Evolutionary conservation across 140 eudicot genomes (phyloP), one percentile per base, ranked within the genome.

Genomic region (Bidens hawaiensis): DNA sequence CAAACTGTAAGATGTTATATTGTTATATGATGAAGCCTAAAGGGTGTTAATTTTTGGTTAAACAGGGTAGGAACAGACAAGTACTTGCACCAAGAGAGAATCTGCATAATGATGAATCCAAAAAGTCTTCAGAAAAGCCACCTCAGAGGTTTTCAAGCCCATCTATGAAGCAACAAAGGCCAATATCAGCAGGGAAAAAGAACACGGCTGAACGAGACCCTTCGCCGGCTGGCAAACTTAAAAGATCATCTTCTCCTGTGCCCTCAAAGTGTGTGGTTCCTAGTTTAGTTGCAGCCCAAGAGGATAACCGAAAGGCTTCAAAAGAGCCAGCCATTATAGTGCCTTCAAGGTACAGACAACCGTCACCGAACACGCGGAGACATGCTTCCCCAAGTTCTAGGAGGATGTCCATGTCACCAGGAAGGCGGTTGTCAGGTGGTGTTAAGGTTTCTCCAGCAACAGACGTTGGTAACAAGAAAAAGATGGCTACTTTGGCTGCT

Each of bases 291-390:
- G 79, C 79, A 17, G 96, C 99, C 12, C 85, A 85, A 75, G 99
- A 88, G 31, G 96, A 87, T 25, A 85, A 78, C 41, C 59, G 95
- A 65, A 93, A 77, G 81, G 42, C 76, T 22, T 67, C 87, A 23
- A 84, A 68, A 76, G 96, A 93, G 73, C 77, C 89, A 0, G 89
- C 96, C 1, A 91, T 88, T 9, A 71, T 93, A 0, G 96, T 93
- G 64, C 99, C 99, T 25, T 93, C 96, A n/a, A 82, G 99, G 65
- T 93, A 93, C 47, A 58, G 96, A 60, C 99, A 93, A 83, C 96
- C 96, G 19, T 90, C 97, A 2, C 96, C 97, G 0, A 87, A 77
- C 25, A 85, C 70, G 28, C 69, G 96, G 56, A 79, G 75, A 70
- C 90, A 61, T 48, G 88, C 90, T 0, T 78, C 94, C 18, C 85